These are phyloP conservation scores for Didymella pomorum DNA, from an alignment of 2,329 filamentous ascomycete species.

Conservation along the genomic window DNA sequence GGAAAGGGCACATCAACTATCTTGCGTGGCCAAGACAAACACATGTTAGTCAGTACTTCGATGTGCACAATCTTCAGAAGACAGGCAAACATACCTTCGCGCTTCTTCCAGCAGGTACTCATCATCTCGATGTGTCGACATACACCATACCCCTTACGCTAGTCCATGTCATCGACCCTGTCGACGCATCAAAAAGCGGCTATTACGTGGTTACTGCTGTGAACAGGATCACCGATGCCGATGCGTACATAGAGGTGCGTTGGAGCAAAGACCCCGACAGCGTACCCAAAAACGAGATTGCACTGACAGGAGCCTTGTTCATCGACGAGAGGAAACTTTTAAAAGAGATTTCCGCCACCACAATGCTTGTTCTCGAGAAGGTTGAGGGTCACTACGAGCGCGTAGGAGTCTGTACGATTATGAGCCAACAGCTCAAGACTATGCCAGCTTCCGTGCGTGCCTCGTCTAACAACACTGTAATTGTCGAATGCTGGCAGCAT, in stretches of 20 bases:
- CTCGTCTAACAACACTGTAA: neutral
- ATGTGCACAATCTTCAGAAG: neutral
- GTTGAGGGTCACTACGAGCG: neutral
- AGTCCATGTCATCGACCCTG: too few relatives aligned
- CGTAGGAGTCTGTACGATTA: neutral
- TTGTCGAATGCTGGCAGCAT: neutral
- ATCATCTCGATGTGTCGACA: neutral
- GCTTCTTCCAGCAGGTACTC: neutral
- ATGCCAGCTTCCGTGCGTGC: neutral
- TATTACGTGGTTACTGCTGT: too few relatives aligned
- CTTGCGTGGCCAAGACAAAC: neutral
- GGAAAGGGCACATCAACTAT: neutral
- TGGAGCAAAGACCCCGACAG: too few relatives aligned
- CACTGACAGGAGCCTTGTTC: neutral
- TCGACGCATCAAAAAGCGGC: too few relatives aligned
- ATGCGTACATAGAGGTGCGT: too few relatives aligned
- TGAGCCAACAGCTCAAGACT: neutral
- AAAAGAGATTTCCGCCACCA: neutral
- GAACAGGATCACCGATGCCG: too few relatives aligned
- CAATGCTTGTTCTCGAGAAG: neutral
- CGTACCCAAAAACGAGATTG: too few relatives aligned
- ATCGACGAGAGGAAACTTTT: neutral
- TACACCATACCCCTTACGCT: neutral
- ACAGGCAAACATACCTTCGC: neutral
- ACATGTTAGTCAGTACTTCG: neutral